Base-by-base conservation (phyloP, 768 basidiomycete species). In the Russula foetens region DNA sequence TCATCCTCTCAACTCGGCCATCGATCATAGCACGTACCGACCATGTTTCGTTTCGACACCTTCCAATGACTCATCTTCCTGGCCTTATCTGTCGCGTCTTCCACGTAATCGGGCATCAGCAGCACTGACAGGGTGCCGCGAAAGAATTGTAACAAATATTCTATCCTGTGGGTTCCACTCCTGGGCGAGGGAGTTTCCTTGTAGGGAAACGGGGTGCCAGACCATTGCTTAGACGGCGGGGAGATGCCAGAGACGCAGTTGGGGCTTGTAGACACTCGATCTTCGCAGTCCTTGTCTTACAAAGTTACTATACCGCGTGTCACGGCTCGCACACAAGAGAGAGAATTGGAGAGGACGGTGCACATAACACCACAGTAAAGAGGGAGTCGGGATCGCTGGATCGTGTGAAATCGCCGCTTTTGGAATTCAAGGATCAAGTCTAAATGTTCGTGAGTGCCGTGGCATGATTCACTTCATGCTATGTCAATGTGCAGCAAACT, bases 31-130 rank as follows among this genome's bases (percentile, higher is more conserved):
- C 49, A 70, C 81, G 67, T 68, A 87, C 91, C 89, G 7, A 89
- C 81, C 60, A 95, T 81, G 44, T 82, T 77, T 50, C 85, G 82
- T 65, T 77, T 78, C 33, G 88, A 85, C 14, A 95, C 75, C 54
- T 85, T 79, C 92, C 92, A 95, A 70, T 94, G 91, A 66, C 89
- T 91, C 9, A 95, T 96, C 72, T 88, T 90, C 4, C 79, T 81
- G 17, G 76, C 75, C 66, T 84, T 85, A 33, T 88, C 87, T 66
- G 83, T 90, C 59, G 89, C 57, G 31, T 70, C 64, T 6, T 68
- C 48, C 59, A 62, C 21, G n/a, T n/a, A n/a, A n/a, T 11, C 71
- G 17, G 9, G 74, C 71, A 15, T 73, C 74, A 31, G 74, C 73
- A 31, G 77, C 75, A n/a, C 79, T 75, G 48, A 81, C 81, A 4